Base-by-base conservation (phyloP, 345 rosid species). In the Corchorus capsularis region DNA sequence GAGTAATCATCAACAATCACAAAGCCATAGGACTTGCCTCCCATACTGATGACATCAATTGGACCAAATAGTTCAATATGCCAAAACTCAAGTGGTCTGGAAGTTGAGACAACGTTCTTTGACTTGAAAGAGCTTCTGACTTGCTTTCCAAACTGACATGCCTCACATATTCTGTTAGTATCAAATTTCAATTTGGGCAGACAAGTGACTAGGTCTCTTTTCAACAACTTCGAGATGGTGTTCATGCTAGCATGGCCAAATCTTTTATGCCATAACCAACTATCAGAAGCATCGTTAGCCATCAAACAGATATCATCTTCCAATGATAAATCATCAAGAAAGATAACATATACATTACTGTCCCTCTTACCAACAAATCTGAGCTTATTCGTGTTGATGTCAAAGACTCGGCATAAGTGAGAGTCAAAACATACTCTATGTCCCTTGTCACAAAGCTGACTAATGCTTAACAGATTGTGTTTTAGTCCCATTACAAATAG, bases 371-470 rank as follows among this genome's bases (percentile, higher is more conserved):
- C 43, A 1, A 39, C 6, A 6, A 39, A 39, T 2, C 0, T 39
- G 6, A 39, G 43, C 6, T 6, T 39, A 2, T 2, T 2, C 0
- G 43, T 39, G 2, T 6, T 39, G 43, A 2, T 39, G 43, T 39
- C 6, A 4, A 39, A 39, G 1, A 39, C 43, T 3, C 2, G 43
- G 6, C 43, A 6, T 0, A 39, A 1, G 2, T 6, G 6, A 6
- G 43, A 39, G 6, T 39, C 6, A 39, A 39, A 39, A 6, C 6
- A 39, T 3, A 39, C 43, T 9, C 0, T 1, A 47, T 46, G 0
- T 14, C 55, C 73, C 10, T 69, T 69, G 32, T 49, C 59, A 47
- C 59, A 69, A 12, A 69, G 57, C 46, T 69, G 73, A 43, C 56
- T 43, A 32, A 69, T 47, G 9, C 56, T 43, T 2, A 43, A 9